Conservation (phyloP, 2,329 filamentous ascomycete genomes). For the Knufia fluminis region DNA sequence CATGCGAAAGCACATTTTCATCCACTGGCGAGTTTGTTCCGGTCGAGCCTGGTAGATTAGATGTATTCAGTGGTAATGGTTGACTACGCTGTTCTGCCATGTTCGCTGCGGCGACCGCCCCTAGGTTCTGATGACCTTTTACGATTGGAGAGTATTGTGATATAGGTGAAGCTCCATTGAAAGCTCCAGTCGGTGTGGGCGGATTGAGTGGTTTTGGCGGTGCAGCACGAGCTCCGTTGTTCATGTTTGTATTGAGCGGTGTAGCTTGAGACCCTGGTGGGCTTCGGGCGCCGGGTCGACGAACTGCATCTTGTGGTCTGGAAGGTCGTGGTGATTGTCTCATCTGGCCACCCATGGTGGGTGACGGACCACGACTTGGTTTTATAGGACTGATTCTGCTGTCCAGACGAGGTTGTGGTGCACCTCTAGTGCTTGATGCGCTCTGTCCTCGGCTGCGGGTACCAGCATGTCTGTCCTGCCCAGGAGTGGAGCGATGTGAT, state of each 20-base stretch:
- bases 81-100: conserved; percentile 7
- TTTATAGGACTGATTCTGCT: background rate
- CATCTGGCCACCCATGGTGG: conserved; percentile 6
- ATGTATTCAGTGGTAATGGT: conserved; percentile 15
- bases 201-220: conserved; percentile 18
- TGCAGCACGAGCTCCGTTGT: conserved; percentile 15
- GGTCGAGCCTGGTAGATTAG: conserved; percentile 7
- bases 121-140: conserved; percentile 16
- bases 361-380: conserved; percentile 17
- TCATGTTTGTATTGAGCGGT: conserved; percentile 12
- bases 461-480: conserved; percentile 14
- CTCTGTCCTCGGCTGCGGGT: conserved; percentile 10
- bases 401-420: background rate
- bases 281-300: background rate
- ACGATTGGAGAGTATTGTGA: conserved; percentile 23
- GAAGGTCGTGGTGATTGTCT: background rate
- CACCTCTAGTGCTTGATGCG: background rate
- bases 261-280: background rate
- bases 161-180: conserved; percentile 21
- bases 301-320: background rate
- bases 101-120: background rate
- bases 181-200: conserved; percentile 18
- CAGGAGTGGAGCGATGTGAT: conserved; percentile 3
- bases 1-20: conserved; percentile 14
- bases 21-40: background rate